Evolutionary conservation across 2,329 filamentous ascomycete species (phyloP).

Genomic region (Fusarium sp.): DNA sequence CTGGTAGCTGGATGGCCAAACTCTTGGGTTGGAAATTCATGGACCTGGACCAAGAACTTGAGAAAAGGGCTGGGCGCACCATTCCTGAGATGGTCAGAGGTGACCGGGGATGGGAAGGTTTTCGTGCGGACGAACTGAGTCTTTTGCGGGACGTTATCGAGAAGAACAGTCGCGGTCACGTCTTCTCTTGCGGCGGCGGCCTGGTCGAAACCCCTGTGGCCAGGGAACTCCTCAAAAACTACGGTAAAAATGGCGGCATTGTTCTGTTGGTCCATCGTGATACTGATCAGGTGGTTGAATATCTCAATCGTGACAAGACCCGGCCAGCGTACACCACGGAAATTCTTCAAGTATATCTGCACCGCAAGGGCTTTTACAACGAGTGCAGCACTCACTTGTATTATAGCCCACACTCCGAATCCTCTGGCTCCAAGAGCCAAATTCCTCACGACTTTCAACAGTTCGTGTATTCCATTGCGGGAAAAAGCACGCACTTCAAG

Average conservation of each 20-base stretch:
- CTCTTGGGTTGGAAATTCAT: slow-evolving; percentile 79
- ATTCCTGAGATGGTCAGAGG: slow-evolving; percentile 87
- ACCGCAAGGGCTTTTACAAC: slow-evolving; percentile 88
- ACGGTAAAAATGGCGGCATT: slow-evolving; percentile 78
- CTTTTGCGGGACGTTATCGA: slow-evolving; percentile 77
- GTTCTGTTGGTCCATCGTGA: slow-evolving; percentile 90
- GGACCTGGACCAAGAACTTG: slow-evolving; percentile 89
- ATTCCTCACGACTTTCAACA: slow-evolving; percentile 50
- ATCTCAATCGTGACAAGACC: slow-evolving; percentile 86
- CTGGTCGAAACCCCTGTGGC: slow-evolving; percentile 88
- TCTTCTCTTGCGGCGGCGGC: slow-evolving; percentile 94
- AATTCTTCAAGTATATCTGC: slow-evolving; percentile 88
- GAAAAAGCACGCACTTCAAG: slow-evolving; percentile 58
- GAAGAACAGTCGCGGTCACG: slow-evolving; percentile 76
- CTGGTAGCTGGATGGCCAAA: slow-evolving; percentile 83
- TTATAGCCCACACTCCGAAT: slow-evolving; percentile 74
- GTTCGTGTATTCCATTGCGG: slow-evolving; percentile 53
- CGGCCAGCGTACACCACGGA: slow-evolving; percentile 92
- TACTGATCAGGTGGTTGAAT: slow-evolving; percentile 87
- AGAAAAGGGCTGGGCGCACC: slow-evolving; percentile 73
- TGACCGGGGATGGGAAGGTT: slow-evolving; percentile 82
- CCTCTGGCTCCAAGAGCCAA: slow-evolving; percentile 32
- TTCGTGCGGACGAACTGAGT: slow-evolving; percentile 80
- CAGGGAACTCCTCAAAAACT: slow-evolving; percentile 76
- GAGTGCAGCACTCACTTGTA: slow-evolving; percentile 96